phyloP scores from a whole-genome alignment of 208 protist genomes.

The Balamuthia mandrillaris region DNA sequence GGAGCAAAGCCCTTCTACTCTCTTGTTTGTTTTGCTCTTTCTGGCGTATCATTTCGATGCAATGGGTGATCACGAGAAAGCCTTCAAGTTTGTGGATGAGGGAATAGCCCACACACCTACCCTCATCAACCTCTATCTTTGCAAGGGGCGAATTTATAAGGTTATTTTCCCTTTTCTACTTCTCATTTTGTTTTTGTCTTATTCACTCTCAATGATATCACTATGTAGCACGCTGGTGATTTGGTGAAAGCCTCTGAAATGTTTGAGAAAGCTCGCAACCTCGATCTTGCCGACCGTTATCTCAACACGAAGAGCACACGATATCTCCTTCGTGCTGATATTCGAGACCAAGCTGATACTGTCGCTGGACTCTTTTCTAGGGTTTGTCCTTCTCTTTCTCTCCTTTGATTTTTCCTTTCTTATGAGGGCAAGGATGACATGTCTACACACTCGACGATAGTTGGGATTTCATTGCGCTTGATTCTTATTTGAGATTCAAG shows the following conservation, averaged over 20 bases:
- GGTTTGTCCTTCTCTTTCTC: neutral
- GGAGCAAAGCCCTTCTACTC: neutral
- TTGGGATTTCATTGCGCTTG: neutral
- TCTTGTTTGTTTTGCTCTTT: neutral
- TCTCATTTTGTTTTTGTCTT: neutral
- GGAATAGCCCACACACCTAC: neutral
- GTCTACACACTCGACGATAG: neutral
- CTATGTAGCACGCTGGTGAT: neutral
- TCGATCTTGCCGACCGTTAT: slow-evolving; percentile 68
- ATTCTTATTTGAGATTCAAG: neutral
- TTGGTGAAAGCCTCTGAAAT: neutral
- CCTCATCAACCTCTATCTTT: slow-evolving; percentile 26
- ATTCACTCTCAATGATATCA: neutral
- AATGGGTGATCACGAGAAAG: neutral
- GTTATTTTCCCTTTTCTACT: neutral
- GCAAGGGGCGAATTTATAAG: slow-evolving; percentile 16
- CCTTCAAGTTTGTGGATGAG: neutral
- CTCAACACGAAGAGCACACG: slow-evolving; percentile 88
- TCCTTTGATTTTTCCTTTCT: neutral
- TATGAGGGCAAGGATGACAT: neutral
- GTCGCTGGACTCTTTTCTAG: slow-evolving; percentile 87
- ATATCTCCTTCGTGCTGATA: slow-evolving; percentile 83
- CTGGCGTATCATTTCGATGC: slow-evolving; percentile 4
- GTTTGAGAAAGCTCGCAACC: neutral
- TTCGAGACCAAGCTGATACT: slow-evolving; percentile 78